phyloP scores from a whole-genome alignment of 805 yeast genomes.

The Starmerella floricola region DNA sequence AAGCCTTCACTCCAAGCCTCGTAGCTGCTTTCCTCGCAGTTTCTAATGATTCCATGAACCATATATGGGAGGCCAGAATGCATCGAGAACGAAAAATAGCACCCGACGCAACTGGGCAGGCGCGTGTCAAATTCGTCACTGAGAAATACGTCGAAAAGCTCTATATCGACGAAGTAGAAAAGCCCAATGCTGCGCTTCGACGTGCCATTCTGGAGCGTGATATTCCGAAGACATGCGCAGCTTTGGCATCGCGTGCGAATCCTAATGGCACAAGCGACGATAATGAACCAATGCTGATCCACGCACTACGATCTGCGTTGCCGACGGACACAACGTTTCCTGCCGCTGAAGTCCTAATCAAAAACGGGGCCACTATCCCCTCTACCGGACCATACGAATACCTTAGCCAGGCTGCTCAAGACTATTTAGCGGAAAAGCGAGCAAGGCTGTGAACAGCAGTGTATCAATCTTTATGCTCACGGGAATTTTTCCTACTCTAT shows the following conservation, averaged over 20 bases:
- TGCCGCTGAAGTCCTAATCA: constrained; percentile 31
- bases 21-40: constrained; percentile 45
- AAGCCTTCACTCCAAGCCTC: constrained; percentile 45
- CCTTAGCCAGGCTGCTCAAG: constrained; percentile 12
- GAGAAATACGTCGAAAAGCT: constrained; percentile 50
- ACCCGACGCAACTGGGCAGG: constrained; percentile 33
- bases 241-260: constrained; percentile 33
- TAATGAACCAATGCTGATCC: constrained; percentile 27
- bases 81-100: constrained; percentile 25
- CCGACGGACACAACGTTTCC: constrained; percentile 26
- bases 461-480: too few species aligned
- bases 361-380: constrained; percentile 30
- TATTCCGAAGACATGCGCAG: constrained; percentile 25
- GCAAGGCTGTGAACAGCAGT: constrained; percentile 8
- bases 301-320: constrained; percentile 26
- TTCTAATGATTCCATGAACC: constrained; percentile 44
- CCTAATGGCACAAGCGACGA: constrained; percentile 26
- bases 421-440: constrained; percentile 10
- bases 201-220: constrained; percentile 28
- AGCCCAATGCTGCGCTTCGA: constrained; percentile 29
- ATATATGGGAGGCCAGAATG: constrained; percentile 44
- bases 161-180: constrained; percentile 32
- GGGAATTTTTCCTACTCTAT: too few species aligned
- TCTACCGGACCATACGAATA: constrained; percentile 10
- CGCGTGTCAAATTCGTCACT: constrained; percentile 47